A percentile compares a stretch with the other conserved stretches of the same genome.
phyloP scores from a whole-genome alignment of 768 basidiomycete species.

The Cystofilobasidium bisporidii region DNA sequence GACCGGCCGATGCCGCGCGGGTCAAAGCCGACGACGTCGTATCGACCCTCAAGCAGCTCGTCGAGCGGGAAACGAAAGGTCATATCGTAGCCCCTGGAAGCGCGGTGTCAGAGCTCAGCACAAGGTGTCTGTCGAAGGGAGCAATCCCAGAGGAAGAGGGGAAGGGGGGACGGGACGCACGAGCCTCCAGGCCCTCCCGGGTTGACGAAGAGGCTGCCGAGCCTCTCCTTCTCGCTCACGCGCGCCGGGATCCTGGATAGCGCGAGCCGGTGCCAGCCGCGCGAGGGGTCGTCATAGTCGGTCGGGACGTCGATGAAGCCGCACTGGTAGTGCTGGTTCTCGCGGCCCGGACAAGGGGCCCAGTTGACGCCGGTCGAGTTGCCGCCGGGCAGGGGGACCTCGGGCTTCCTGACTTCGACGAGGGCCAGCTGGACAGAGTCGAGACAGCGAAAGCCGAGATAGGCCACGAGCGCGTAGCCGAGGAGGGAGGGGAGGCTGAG shows the following conservation, averaged over 20 bases:
- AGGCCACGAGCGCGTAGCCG: too few species aligned
- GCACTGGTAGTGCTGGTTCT: background rate
- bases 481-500: background rate
- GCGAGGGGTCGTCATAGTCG: constrained; percentile 26
- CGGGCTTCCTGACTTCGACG: too few species aligned
- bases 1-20: constrained; percentile 30
- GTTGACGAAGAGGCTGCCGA: constrained; percentile 27
- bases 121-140: background rate
- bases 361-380: background rate
- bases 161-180: background rate
- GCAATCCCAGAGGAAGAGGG: background rate
- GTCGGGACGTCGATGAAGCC: constrained; percentile 21
- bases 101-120: background rate
- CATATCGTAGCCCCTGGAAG: constrained; percentile 9
- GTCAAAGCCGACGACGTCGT: constrained; percentile 30
- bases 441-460: background rate
- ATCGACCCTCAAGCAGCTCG: constrained; percentile 22
- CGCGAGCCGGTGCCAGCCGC: constrained; percentile 17
- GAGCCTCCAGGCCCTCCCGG: background rate
- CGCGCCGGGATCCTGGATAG: constrained; percentile 19
- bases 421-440: background rate
- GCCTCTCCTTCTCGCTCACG: background rate
- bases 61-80: constrained; percentile 12
- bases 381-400: background rate
- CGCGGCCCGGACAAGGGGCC: background rate